Percentiles rank a stretch among this genome's conserved stretches.
Evolutionary conservation across 2,329 filamentous ascomycete genomes (phyloP).

Genomic region (Verticillium nonalfalfae): DNA sequence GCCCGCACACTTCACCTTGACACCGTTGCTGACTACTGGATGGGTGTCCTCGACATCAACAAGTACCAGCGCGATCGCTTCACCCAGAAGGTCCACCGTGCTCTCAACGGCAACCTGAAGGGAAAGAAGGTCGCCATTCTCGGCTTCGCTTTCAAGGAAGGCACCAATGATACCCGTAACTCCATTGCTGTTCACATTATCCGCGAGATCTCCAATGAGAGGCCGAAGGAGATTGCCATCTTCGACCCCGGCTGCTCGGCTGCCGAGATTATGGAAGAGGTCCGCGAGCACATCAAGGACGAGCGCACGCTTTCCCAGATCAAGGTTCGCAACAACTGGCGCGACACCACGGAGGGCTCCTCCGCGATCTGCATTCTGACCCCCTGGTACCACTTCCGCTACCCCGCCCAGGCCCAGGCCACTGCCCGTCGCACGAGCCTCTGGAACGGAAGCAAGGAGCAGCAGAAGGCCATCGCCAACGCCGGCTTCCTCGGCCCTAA

Average conservation of each 20-base stretch:
- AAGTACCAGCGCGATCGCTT: conserved; percentile 68
- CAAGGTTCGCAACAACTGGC: conserved; percentile 40
- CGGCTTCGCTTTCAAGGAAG: conserved; percentile 75
- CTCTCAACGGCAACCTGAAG: conserved; percentile 61
- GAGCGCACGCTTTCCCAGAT: conserved; percentile 51
- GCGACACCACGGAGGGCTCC: conserved; percentile 11
- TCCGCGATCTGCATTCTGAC: conserved; percentile 43
- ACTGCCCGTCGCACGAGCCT: conserved; percentile 10
- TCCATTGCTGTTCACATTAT: conserved; percentile 64
- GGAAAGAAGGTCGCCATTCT: conserved; percentile 68
- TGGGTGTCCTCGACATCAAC: conserved; percentile 68
- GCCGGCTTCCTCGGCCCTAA: conserved; percentile 9
- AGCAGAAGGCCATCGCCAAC: conserved; percentile 7
- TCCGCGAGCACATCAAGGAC: conserved; percentile 39
- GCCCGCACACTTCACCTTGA: conserved; percentile 62
- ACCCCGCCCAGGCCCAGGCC: conserved; percentile 15
- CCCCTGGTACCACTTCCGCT: conserved; percentile 45
- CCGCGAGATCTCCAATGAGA: conserved; percentile 57
- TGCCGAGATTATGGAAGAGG: conserved; percentile 42
- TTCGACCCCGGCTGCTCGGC: conserved; percentile 61
- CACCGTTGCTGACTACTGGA: conserved; percentile 73
- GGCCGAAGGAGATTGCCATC: conserved; percentile 56
- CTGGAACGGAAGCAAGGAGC: conserved; percentile 5
- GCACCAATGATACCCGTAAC: conserved; percentile 70
- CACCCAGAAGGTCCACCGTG: conserved; percentile 56